phyloP scores from a whole-genome alignment of 805 yeast genomes.

The Wickerhamiella bombiphila region DNA sequence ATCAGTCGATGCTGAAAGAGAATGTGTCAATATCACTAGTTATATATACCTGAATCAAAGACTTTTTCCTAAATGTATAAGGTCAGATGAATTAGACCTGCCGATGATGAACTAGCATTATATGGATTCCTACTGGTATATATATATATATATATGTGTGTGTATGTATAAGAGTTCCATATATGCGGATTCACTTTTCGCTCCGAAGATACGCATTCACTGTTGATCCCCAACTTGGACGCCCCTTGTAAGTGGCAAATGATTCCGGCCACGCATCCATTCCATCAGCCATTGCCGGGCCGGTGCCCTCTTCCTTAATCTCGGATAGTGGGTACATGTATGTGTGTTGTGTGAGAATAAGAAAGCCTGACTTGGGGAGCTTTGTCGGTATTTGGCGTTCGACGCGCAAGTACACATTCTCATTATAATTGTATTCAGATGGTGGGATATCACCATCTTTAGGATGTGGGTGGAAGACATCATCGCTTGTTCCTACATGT shows the following conservation, averaged over 20 bases:
- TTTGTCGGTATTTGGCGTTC: conserved; percentile 46
- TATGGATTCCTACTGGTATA: too few species aligned
- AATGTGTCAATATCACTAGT: too few species aligned
- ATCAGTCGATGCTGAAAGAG: too few species aligned
- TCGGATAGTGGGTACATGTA: conserved; percentile 37
- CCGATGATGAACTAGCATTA: too few species aligned
- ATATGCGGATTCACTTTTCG: neutral
- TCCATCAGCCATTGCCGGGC: conserved; percentile 43
- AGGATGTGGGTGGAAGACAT: conserved; percentile 28
- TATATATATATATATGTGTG: neutral
- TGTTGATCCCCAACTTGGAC: conserved; percentile 10
- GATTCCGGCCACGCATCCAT: conserved; percentile 28
- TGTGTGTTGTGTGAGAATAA: conserved; percentile 41
- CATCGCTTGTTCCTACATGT: conserved; percentile 30
- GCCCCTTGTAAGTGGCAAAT: conserved; percentile 12
- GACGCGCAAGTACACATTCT: conserved; percentile 36
- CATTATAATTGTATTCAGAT: conserved; percentile 26
- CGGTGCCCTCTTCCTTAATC: conserved; percentile 32
- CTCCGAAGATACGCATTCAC: conserved; percentile 7
- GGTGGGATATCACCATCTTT: conserved; percentile 18
- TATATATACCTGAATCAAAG: too few species aligned
- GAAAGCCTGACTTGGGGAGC: conserved; percentile 34
- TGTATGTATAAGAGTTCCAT: neutral
- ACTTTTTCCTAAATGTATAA: too few species aligned
- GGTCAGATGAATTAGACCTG: too few species aligned